Percentiles rank a stretch among this genome's conserved stretches.
phyloP scores from a whole-genome alignment of 2,329 filamentous ascomycete genomes.

The Sporothrix variecibatus region DNA sequence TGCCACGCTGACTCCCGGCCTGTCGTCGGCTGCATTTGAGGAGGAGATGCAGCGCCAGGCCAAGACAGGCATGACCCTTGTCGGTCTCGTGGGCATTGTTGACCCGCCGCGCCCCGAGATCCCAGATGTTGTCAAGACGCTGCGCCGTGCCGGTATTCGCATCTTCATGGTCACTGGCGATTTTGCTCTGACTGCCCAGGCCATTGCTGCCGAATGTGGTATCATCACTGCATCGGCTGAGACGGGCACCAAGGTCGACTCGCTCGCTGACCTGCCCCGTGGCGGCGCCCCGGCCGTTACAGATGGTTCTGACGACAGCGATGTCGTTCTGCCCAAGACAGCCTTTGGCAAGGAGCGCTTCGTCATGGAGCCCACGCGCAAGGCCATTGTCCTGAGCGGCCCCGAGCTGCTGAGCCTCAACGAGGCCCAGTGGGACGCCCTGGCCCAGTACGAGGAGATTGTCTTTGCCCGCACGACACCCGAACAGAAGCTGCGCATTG shows the following conservation, averaged over 20 bases:
- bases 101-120: conserved; percentile 77
- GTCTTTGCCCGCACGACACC: conserved; percentile 77
- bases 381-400: conserved; percentile 64
- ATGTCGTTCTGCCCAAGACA: conserved; percentile 29
- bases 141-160: conserved; percentile 70
- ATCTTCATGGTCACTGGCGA: conserved; percentile 83
- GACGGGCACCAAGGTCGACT: conserved; percentile 52
- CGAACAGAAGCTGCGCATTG: conserved; percentile 77
- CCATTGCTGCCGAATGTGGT: conserved; percentile 71
- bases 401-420: conserved; percentile 66
- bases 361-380: conserved; percentile 33
- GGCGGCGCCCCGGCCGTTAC: neutral
- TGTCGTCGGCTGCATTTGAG: conserved; percentile 56
- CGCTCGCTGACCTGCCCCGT: conserved; percentile 48
- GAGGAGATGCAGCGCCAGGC: conserved; percentile 58
- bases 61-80: conserved; percentile 62
- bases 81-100: conserved; percentile 75
- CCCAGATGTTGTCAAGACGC: conserved; percentile 63
- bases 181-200: conserved; percentile 71
- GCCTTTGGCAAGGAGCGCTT: conserved; percentile 22
- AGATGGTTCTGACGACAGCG: conserved; percentile 33
- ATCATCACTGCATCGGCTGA: conserved; percentile 56
- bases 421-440: conserved; percentile 67
- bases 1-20: conserved; percentile 41
- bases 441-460: conserved; percentile 67